Evolutionary conservation across 2,329 filamentous ascomycete species (phyloP), one percentile per base, ranked within the genome.

Genomic region (Beauveria caledonica): DNA sequence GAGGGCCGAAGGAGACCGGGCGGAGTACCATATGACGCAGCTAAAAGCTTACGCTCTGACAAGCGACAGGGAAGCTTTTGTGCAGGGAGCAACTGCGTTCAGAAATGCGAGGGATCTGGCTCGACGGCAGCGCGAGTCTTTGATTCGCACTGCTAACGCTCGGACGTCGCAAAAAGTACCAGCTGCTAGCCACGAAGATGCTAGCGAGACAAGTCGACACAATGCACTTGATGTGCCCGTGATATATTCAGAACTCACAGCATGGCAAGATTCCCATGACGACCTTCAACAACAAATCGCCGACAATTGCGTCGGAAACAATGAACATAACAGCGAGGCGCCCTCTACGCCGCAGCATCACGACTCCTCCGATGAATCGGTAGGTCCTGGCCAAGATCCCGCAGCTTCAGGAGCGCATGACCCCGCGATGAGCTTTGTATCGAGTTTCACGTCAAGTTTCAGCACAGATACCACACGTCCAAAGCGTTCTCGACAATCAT

Each of bases 1-100:
- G 50, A 64, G 57, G 10, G 64, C 23, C 27, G 61, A 68, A 52
- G 69, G 63, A 62, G 69, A 63, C 65, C 71, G 55, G 52, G 72
- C 71, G 9, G 70, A 72, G 66, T 78, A 78, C 66, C 68, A 77
- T 55, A 78, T 77, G 72, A 75, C 71, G 15, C 64, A 71, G 60
- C 8, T 77, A 3, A 58, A 62, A 0, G 52, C n/a, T 2, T 76
- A 49, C 25, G 61, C 2, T 3, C 63, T 77, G 65, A 74, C 67
- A 0, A 51, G 52, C 23, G 59, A 64, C 52, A 29, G 53, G 4
- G 64, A 75, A 1, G 64, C 50, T 3, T 78, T 76, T 60, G 46
- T 66, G 15, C 15, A 69, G 57, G 76, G 74, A 15, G 70, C 67
- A 11, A 68, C 68, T 3, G 73, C 72, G 52, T 75, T 75, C 62